These are phyloP conservation scores for Agroathelia rolfsii DNA, from an alignment of 1,284 basidiomycete species.

Conservation along the genomic window DNA sequence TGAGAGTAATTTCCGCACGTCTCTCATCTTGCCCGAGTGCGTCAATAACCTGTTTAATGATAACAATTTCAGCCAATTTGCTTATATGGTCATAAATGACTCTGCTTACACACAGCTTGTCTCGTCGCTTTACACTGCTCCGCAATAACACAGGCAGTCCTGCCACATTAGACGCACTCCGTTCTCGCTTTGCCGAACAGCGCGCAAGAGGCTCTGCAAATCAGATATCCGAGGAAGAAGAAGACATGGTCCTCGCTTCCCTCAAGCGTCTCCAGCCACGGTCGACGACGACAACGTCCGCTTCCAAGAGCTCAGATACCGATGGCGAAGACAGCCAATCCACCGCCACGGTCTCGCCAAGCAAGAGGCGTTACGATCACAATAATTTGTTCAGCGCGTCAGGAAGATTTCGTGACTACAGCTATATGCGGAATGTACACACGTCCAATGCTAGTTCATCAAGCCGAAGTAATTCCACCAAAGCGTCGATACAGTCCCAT, in stretches of 20 bases:
- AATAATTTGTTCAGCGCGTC: constrained; percentile 76
- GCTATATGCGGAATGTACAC: constrained; percentile 47
- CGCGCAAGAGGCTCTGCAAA: constrained; percentile 55
- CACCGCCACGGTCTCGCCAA: constrained; percentile 21
- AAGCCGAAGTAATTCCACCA: too few relatives aligned
- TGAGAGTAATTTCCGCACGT: constrained; percentile 68
- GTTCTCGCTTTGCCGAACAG: constrained; percentile 61
- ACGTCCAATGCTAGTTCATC: too few relatives aligned
- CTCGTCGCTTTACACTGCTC: constrained; percentile 70
- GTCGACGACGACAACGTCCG: constrained; percentile 5
- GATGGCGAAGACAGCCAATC: constrained; percentile 13
- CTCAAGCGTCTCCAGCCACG: constrained; percentile 36
- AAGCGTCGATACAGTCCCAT: too few relatives aligned
- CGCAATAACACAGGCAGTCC: constrained; percentile 56
- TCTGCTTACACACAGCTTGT: constrained; percentile 39
- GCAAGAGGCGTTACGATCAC: constrained; percentile 61
- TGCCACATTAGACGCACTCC: constrained; percentile 52
- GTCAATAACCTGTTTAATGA: constrained; percentile 22
- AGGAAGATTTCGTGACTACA: constrained; percentile 63
- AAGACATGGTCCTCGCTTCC: constrained; percentile 71
- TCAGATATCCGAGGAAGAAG: constrained; percentile 68
- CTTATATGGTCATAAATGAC: constrained; percentile 10
- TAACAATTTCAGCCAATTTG: constrained; percentile 9
- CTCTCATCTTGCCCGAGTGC: constrained; percentile 74
- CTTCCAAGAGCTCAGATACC: constrained; percentile 22